These are phyloP conservation scores for Epichloe coenophiala DNA, from an alignment of 2,329 filamentous ascomycete genomes.

Conservation along the genomic window DNA sequence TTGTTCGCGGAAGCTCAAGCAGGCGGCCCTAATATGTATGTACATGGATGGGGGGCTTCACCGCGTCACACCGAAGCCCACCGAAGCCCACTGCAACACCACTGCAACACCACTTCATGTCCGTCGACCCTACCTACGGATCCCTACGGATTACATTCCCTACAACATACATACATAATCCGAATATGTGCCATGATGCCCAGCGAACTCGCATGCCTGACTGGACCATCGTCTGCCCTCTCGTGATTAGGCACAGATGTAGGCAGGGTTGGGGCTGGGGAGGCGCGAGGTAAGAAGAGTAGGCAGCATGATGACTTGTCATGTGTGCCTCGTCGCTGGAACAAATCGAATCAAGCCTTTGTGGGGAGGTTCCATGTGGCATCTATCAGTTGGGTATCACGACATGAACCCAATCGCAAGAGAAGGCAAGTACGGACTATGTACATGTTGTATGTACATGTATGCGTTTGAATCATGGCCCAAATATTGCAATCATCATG, in stretches of 20 bases:
- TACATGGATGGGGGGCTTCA: too few relatives aligned
- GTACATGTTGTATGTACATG: background rate
- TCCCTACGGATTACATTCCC: too few relatives aligned
- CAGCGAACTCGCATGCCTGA: background rate
- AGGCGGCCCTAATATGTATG: background rate
- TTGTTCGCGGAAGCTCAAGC: background rate
- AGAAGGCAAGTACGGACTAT: background rate
- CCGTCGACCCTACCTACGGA: background rate
- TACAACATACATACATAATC: background rate
- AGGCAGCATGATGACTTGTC: background rate
- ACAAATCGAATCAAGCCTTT: background rate
- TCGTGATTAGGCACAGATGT: slow-evolving; percentile 5
- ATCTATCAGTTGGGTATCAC: slow-evolving; percentile 1
- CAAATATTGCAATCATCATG: background rate
- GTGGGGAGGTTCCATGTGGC: background rate
- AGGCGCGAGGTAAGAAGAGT: background rate
- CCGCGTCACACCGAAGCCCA: too few relatives aligned
- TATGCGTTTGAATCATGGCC: background rate
- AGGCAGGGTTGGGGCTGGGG: background rate
- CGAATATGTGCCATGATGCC: background rate
- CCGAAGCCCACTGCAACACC: too few relatives aligned
- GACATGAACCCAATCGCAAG: slow-evolving; percentile 3
- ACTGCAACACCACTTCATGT: background rate
- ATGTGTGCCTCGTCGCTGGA: background rate
- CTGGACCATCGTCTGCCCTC: slow-evolving; percentile 1